Evolutionary conservation across 176 grass and related monocot species (phyloP).

Genomic region (Neostapfia colusana): DNA sequence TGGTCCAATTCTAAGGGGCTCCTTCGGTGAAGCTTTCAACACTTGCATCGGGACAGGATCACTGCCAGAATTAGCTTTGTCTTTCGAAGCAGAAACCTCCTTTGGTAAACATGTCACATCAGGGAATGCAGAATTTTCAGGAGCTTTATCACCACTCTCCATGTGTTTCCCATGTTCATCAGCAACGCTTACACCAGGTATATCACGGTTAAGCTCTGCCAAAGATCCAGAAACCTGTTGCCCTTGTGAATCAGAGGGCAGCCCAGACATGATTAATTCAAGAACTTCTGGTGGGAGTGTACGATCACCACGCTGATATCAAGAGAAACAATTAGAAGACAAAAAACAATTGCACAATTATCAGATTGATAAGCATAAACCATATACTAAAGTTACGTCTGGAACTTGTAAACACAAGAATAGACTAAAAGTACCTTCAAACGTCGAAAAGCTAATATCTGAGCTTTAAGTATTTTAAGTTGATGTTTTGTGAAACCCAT

Average conservation of each 20-base stretch:
- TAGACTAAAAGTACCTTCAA: slow-evolving; percentile 66
- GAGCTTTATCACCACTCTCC: slow-evolving; percentile 56
- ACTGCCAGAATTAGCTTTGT: slow-evolving; percentile 48
- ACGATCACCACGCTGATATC: slow-evolving; percentile 80
- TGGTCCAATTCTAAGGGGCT: slow-evolving; percentile 53
- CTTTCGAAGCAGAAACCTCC: slow-evolving; percentile 60
- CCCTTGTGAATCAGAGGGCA: slow-evolving; percentile 45
- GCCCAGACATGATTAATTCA: slow-evolving; percentile 69
- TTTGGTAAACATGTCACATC: slow-evolving; percentile 62
- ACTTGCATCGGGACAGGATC: slow-evolving; percentile 45
- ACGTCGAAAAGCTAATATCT: slow-evolving; percentile 97
- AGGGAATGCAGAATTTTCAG: slow-evolving; percentile 41
- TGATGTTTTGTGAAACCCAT: slow-evolving; percentile 84
- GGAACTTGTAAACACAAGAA: slow-evolving; percentile 28
- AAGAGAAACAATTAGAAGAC: slow-evolving; percentile 26
- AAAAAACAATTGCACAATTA: slow-evolving; percentile 19
- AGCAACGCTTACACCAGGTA: slow-evolving; percentile 25
- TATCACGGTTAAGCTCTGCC: slow-evolving; percentile 39
- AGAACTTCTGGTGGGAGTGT: slow-evolving; percentile 88
- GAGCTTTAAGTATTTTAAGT: slow-evolving; percentile 96
- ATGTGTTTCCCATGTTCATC: slow-evolving; percentile 50
- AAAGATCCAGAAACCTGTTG: slow-evolving; percentile 43
- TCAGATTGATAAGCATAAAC: slow-evolving; percentile 34
- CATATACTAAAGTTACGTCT: slow-evolving; percentile 1
- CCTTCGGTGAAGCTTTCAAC: slow-evolving; percentile 57